Conservation (phyloP, 1,139 yeast species). For the Suhomyces guaymorum region DNA sequence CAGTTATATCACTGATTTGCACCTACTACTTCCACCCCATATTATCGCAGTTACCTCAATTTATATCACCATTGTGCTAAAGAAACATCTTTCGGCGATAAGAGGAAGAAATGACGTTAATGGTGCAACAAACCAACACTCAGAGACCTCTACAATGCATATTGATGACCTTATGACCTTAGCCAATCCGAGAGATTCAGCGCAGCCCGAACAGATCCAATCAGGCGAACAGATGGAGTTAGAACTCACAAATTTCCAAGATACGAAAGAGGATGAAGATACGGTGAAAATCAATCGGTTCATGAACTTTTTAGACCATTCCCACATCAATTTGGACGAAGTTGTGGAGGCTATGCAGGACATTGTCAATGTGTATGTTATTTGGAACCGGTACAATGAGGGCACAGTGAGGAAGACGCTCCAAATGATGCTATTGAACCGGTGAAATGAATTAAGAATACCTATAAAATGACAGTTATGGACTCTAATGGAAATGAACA, state of each 20-base stretch:
- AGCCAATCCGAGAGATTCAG: constrained; percentile 4
- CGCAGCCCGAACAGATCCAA: background rate
- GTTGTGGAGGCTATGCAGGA: constrained; percentile 83
- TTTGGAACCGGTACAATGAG: constrained; percentile 86
- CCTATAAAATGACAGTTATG: too few relatives aligned
- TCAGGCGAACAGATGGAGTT: constrained; percentile 7
- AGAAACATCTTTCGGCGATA: constrained; percentile 34
- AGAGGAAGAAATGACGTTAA: constrained; percentile 15
- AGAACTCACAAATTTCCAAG: constrained; percentile 27
- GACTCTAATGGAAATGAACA: too few relatives aligned
- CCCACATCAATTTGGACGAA: constrained; percentile 75
- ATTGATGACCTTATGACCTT: constrained; percentile 43
- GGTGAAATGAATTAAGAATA: too few relatives aligned
- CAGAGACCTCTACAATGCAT: constrained; percentile 25
- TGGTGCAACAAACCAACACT: constrained; percentile 5
- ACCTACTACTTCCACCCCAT: constrained; percentile 84
- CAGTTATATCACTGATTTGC: constrained; percentile 83
- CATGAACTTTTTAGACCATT: constrained; percentile 66
- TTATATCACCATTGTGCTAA: constrained; percentile 67
- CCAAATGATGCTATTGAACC: constrained; percentile 41
- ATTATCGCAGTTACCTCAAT: constrained; percentile 84
- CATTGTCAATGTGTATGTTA: constrained; percentile 71
- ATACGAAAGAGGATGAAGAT: constrained; percentile 38
- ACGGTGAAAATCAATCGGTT: constrained; percentile 51
- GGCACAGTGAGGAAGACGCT: constrained; percentile 41